Evolutionary conservation across 139 green algal species (phyloP).

Genomic region (Chlamydomonas sp.): DNA sequence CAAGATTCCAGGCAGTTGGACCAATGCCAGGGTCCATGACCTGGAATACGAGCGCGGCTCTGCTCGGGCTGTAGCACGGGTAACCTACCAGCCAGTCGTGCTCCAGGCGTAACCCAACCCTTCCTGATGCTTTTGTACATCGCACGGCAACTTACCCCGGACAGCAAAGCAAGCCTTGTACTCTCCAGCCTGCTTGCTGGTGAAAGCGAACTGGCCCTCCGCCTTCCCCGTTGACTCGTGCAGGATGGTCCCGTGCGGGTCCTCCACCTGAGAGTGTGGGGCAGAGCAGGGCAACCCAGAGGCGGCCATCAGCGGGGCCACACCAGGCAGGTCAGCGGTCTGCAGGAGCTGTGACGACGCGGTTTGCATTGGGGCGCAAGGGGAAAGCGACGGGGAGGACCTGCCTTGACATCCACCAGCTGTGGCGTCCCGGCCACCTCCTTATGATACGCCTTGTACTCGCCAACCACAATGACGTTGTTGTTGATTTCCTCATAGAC

Average conservation of each 20-base stretch:
- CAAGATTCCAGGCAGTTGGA: too few species aligned
- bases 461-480: slow-evolving; percentile 66
- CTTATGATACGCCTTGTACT: slow-evolving; percentile 60
- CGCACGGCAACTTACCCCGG: slow-evolving; percentile 46
- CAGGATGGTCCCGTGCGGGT: slow-evolving; percentile 25
- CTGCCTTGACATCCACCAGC: slow-evolving; percentile 29
- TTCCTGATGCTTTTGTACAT: neutral
- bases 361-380: neutral
- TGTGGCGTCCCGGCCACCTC: slow-evolving; percentile 30
- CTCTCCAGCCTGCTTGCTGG: slow-evolving; percentile 75
- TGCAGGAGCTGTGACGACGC: too few species aligned
- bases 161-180: slow-evolving; percentile 93
- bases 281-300: too few species aligned
- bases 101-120: too few species aligned
- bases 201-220: slow-evolving; percentile 86
- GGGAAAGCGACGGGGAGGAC: slow-evolving; percentile 30
- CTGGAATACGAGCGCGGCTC: too few species aligned
- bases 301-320: too few species aligned
- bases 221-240: slow-evolving; percentile 17
- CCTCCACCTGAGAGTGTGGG: slow-evolving; percentile 31
- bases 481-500: slow-evolving; percentile 68
- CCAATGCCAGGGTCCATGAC: too few species aligned
- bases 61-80: too few species aligned
- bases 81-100: too few species aligned
- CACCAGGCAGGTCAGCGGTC: too few species aligned